Percentiles rank a stretch among this genome's conserved stretches.
Evolutionary conservation across 2,329 filamentous ascomycete genomes (phyloP).

Genomic region (Hypoxylon sp.): DNA sequence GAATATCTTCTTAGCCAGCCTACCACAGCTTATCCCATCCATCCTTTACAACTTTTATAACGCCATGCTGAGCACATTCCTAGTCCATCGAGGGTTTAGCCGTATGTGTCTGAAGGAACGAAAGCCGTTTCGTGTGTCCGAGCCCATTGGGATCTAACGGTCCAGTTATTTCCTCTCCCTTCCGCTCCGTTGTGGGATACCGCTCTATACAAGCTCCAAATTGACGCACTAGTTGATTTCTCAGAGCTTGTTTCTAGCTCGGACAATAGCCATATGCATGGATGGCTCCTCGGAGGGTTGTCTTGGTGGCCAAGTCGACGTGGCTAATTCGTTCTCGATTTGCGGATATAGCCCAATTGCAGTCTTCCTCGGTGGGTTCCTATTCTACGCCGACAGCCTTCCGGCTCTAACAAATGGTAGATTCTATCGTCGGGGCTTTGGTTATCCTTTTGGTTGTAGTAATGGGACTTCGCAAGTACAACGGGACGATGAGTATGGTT

Average conservation of each 20-base stretch:
- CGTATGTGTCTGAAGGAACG: slow-evolving; percentile 49
- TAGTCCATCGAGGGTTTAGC: slow-evolving; percentile 60
- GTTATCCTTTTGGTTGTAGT: slow-evolving; percentile 34
- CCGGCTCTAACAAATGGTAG: slow-evolving; percentile 20
- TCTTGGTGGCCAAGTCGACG: slow-evolving; percentile 13
- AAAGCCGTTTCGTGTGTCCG: slow-evolving; percentile 57
- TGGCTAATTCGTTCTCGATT: slow-evolving; percentile 26
- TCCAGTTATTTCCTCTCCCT: slow-evolving; percentile 59
- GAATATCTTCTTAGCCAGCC: slow-evolving; percentile 58
- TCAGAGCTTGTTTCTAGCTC: slow-evolving; percentile 45
- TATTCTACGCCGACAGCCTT: not conserved
- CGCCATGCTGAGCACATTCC: slow-evolving; percentile 59
- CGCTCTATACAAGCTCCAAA: slow-evolving; percentile 51
- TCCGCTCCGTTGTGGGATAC: slow-evolving; percentile 58
- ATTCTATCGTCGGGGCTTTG: slow-evolving; percentile 28
- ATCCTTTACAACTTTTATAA: slow-evolving; percentile 61
- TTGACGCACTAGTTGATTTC: slow-evolving; percentile 56
- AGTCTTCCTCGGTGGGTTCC: slow-evolving; percentile 31
- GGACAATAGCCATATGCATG: slow-evolving; percentile 17
- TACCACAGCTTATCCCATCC: slow-evolving; percentile 60
- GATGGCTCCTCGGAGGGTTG: slow-evolving; percentile 9
- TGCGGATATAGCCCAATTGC: slow-evolving; percentile 21
- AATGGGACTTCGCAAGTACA: slow-evolving; percentile 46
- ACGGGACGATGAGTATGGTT: slow-evolving; percentile 51
- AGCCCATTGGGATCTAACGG: slow-evolving; percentile 55